phyloP scores from a whole-genome alignment of 257 asterid genomes.

The Solanum appendiculatum region DNA sequence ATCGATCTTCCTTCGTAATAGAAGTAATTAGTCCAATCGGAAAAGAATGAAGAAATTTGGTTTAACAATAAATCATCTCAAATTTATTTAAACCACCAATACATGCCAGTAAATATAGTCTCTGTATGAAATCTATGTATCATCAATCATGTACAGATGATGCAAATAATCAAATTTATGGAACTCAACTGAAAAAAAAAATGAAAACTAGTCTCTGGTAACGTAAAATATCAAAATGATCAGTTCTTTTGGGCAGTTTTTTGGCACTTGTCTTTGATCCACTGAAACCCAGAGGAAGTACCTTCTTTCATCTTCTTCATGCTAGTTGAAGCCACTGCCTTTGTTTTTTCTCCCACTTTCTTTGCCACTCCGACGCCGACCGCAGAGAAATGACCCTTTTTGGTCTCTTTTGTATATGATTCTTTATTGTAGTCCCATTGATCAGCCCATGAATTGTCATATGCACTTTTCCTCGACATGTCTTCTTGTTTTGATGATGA shows the following conservation, averaged over 20 bases:
- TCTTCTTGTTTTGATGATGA: background rate
- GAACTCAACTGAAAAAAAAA: background rate
- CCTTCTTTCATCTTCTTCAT: constrained; percentile 71
- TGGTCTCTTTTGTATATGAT: constrained; percentile 24
- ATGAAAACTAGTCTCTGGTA: background rate
- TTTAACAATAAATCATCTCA: background rate
- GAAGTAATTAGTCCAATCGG: background rate
- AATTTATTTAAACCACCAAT: background rate
- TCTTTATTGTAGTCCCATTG: constrained; percentile 59
- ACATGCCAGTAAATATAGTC: background rate
- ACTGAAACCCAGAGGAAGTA: constrained; percentile 45
- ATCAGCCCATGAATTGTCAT: constrained; percentile 71
- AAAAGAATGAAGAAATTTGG: background rate
- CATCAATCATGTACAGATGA: background rate
- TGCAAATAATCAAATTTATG: background rate
- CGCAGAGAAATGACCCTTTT: background rate
- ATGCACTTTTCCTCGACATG: background rate
- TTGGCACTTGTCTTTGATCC: constrained; percentile 73
- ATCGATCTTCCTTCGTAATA: background rate
- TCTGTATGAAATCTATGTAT: background rate
- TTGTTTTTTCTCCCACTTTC: constrained; percentile 63
- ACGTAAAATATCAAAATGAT: background rate
- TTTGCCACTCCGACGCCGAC: constrained; percentile 26
- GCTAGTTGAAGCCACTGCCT: constrained; percentile 58
- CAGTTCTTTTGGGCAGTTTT: constrained; percentile 21